Evolutionary conservation across 1,139 yeast species (phyloP).

Genomic region (Oligophagozyma castellii): DNA sequence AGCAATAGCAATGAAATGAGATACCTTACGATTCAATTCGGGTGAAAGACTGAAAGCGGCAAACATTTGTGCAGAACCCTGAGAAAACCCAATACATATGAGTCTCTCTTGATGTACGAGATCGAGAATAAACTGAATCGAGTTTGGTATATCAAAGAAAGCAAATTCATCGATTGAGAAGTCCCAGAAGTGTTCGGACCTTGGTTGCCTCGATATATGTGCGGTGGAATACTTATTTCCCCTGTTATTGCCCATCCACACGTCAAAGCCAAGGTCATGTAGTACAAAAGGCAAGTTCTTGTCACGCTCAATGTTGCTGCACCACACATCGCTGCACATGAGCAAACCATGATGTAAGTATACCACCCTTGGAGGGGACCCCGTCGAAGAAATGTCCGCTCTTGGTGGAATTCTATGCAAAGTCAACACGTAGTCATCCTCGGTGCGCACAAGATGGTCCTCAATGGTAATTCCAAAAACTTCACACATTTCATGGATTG

Average conservation of each 20-base stretch:
- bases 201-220: constrained; percentile 29
- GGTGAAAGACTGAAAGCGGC: constrained; percentile 38
- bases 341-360: constrained; percentile 84
- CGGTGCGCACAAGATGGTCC: constrained; percentile 43
- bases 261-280: constrained; percentile 74
- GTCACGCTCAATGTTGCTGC: constrained; percentile 48
- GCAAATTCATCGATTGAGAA: constrained; percentile 82
- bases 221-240: constrained; percentile 76
- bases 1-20: constrained; percentile 64
- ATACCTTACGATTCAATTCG: constrained; percentile 52
- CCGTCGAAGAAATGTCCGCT: constrained; percentile 24
- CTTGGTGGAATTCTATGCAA: constrained; percentile 38
- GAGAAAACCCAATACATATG: constrained; percentile 74
- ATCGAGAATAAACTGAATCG: constrained; percentile 47
- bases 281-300: constrained; percentile 63
- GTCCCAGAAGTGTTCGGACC: constrained; percentile 53
- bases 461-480: constrained; percentile 51
- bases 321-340: constrained; percentile 88
- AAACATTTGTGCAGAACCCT: constrained; percentile 86
- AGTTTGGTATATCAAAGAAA: constrained; percentile 65
- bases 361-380: no score
- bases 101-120: constrained; percentile 32
- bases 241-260: constrained; percentile 85
- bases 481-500: constrained; percentile 52
- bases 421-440: constrained; percentile 41